Conservation (phyloP, 2,329 filamentous ascomycete species). For the Aspergillus fischeri region DNA sequence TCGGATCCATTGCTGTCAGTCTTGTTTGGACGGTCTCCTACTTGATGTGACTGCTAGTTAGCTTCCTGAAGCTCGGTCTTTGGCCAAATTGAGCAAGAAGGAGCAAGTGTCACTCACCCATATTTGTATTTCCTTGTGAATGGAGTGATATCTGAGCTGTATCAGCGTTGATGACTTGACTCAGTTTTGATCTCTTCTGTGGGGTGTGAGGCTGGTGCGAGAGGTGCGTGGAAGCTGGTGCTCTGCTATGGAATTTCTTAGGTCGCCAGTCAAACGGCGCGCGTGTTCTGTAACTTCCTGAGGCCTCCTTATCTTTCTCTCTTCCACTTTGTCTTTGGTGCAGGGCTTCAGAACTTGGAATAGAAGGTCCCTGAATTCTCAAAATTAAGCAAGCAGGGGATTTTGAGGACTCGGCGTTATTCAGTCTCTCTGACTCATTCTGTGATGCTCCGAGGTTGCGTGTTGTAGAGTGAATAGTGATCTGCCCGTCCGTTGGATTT, state of each 20-base stretch:
- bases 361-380: not conserved
- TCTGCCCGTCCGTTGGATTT: not conserved
- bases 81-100: not conserved
- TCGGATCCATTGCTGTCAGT: conserved; percentile 17
- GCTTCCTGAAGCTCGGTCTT: not conserved
- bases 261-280: not conserved
- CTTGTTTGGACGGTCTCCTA: not conserved
- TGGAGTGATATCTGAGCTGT: not conserved
- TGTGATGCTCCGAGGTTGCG: not conserved
- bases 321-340: not conserved
- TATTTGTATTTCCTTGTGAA: not conserved
- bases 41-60: not conserved
- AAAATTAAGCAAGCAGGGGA: not conserved
- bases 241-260: not conserved
- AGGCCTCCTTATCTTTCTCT: not conserved
- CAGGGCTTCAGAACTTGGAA: not conserved
- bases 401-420: not conserved
- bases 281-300: not conserved
- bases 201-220: not conserved
- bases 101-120: not conserved
- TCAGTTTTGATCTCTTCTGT: not conserved
- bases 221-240: not conserved
- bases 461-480: not conserved
- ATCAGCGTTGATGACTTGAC: not conserved
- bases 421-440: not conserved